Base-by-base conservation (phyloP, 331 rosid species). In the Dryas integrifolia region DNA sequence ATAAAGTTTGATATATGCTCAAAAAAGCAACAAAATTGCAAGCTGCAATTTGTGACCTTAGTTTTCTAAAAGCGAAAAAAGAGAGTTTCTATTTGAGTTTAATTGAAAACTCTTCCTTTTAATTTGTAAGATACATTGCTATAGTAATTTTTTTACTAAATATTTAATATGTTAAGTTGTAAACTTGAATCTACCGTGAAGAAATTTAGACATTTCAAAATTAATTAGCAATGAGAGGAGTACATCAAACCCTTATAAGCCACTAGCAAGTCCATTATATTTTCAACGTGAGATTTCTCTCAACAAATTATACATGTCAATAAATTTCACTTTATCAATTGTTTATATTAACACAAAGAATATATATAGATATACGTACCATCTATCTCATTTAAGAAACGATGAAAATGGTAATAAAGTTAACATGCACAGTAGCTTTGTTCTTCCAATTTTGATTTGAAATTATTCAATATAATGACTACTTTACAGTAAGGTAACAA, bases 401-500 rank as follows among this genome's bases (percentile, higher is more conserved):
- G 5, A 4, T 30, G 26, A 77, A 16, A 50, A 26, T 69, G 62
- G 45, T 61, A 53, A 44, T 18, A 63, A 77, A 71, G 73, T 41
- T 73, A 59, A 77, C 71, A 69, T 69, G 71, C 58, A 51, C 10
- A 41, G 50, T 26, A 26, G 61, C 47, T 61, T 77, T 62, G 61
- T 71, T 77, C 46, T 47, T 15, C 65, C 40, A 65, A 56, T 53
- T 60, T 78, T 67, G 64, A 41, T 58, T 78, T 58, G 63, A 70
- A 82, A 52, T 70, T 70, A 38, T 46, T 71, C 63, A 72, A 65
- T 53, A 16, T 65, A 65, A 38, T 72, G 61, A 58, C 70, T 53
- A 74, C 80, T 73, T 74, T 59, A 63, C 57, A 40, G 72, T 50
- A 40, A 24, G 67, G 66, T 70, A 35, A 61, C 58, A 66, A 48